phyloP scores from a whole-genome alignment of 2,329 filamentous ascomycete genomes.

The Pseudocercospora pini-densiflorae region DNA sequence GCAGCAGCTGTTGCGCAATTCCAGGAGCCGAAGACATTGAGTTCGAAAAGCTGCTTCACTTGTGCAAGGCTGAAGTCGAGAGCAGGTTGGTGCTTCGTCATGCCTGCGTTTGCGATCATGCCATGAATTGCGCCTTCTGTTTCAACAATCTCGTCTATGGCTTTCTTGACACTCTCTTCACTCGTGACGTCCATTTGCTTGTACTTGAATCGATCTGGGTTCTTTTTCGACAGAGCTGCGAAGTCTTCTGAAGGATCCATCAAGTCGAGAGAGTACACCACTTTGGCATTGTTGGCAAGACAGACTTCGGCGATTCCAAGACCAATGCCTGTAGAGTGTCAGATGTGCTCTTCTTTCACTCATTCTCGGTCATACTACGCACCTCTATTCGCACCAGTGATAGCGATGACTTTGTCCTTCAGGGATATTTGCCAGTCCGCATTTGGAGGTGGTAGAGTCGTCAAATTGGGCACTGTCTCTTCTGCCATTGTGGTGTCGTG shows the following conservation, averaged over 20 bases:
- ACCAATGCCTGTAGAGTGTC: constrained; percentile 29
- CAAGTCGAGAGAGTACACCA: constrained; percentile 38
- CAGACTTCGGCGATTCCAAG: constrained; percentile 40
- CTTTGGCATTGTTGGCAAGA: constrained; percentile 36
- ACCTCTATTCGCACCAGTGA: constrained; percentile 41
- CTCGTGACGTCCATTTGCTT: constrained; percentile 38
- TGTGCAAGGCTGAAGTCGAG: constrained; percentile 38
- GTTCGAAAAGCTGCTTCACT: constrained; percentile 36
- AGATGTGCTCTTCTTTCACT: background rate
- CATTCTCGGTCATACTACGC: background rate
- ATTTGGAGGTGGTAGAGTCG: constrained; percentile 49
- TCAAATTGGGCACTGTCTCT: constrained; percentile 41
- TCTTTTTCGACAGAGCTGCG: constrained; percentile 32
- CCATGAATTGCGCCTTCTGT: constrained; percentile 35
- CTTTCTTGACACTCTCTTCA: constrained; percentile 34
- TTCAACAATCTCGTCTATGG: constrained; percentile 34
- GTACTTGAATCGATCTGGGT: constrained; percentile 36
- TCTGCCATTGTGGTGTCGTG: constrained; percentile 21
- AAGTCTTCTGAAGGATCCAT: constrained; percentile 39
- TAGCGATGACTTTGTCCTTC: constrained; percentile 47
- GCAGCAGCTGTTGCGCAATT: constrained; percentile 50
- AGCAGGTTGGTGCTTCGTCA: constrained; percentile 40
- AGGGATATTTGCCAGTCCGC: constrained; percentile 53
- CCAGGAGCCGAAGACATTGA: constrained; percentile 53
- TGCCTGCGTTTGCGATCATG: constrained; percentile 37